Base-by-base conservation (phyloP, 2,329 filamentous ascomycete genomes). In the Arachnomyces sp. region DNA sequence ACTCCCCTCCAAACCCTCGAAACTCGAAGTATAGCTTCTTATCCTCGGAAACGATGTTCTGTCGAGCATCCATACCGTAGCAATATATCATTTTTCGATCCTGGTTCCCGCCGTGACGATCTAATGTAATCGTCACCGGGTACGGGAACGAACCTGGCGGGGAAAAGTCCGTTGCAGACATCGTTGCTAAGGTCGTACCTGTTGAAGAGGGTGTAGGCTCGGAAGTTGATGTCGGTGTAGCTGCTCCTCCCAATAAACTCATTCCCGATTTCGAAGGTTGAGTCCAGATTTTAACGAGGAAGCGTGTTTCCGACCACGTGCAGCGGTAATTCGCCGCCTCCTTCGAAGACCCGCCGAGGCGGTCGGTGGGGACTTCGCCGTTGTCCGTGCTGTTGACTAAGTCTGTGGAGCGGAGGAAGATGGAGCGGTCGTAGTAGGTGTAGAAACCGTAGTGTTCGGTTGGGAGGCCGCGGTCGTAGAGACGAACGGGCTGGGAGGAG, bases 371-470 rank as follows among this genome's bases (percentile, higher is more conserved):
- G 2, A 63, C 56, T 7, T 64, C 57, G 28, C 58, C 59, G 1
- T 57, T 55, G 12, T 56, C 46, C 28, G 68, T 68, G 17, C 53
- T 54, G 46, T 73, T 72, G 43, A 76, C 57, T 1, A 65, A 58
- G 0, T 63, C 62, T 8, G 72, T 65, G 12, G 77, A 79, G 50
- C 80, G 78, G 46, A 94, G 71, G 67, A 90, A 94, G 47, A 94
- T 85, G 7, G 82, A 83, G 49, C 88, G 85, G 63, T 88, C 81
- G 61, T 84, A 96, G 68, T 94, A 93, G 1, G 77, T 84, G 66
- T 94, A 95, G 65, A 95, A 95, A 2, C 86, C 87, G 61, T 93
- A 95, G 63, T 94, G 87, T 60, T 96, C 90, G 0, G 81, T 82
- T 2, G 74, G 67, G 18, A 84, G 70, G 13, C 84, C 88, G 14